Evolutionary conservation across 176 grass and related monocot species (phyloP).

Genomic region (Eleusine indica): DNA sequence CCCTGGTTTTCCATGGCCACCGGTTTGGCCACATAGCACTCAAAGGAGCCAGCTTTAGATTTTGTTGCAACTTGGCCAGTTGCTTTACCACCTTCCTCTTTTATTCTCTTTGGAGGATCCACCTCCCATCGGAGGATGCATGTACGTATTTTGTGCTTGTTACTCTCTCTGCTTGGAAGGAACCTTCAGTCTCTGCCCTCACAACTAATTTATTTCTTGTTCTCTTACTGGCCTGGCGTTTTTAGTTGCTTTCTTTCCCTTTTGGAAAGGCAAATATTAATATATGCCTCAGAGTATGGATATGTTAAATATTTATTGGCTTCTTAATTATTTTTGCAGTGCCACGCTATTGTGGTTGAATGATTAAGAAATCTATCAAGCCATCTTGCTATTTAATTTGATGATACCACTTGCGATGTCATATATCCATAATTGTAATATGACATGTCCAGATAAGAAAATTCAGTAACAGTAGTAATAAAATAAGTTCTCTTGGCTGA

Average conservation of each 20-base stretch:
- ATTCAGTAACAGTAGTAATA: not conserved
- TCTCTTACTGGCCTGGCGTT: not conserved
- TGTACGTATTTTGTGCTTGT: not conserved
- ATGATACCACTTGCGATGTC: not conserved
- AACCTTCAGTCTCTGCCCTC: not conserved
- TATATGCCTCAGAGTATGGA: not conserved
- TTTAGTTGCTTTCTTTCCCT: not conserved
- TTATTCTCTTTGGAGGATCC: constrained; percentile 40
- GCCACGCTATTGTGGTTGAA: too few relatives aligned
- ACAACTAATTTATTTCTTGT: constrained; percentile 25
- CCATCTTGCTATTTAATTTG: not conserved
- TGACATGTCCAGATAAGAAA: not conserved
- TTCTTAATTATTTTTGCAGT: not conserved
- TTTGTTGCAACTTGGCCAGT: constrained; percentile 48
- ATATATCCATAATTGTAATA: not conserved
- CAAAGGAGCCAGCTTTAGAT: constrained; percentile 52
- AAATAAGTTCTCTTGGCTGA: not conserved
- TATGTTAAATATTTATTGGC: constrained; percentile 16
- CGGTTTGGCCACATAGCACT: constrained; percentile 41
- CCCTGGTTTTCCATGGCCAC: constrained; percentile 40
- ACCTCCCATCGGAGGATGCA: constrained; percentile 8
- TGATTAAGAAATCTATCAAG: not conserved
- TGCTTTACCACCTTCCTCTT: constrained; percentile 18
- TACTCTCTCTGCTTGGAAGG: not conserved
- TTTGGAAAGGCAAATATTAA: not conserved